Conservation (phyloP, 225 moss, liverwort and hornwort species). For the Asterella californica region DNA sequence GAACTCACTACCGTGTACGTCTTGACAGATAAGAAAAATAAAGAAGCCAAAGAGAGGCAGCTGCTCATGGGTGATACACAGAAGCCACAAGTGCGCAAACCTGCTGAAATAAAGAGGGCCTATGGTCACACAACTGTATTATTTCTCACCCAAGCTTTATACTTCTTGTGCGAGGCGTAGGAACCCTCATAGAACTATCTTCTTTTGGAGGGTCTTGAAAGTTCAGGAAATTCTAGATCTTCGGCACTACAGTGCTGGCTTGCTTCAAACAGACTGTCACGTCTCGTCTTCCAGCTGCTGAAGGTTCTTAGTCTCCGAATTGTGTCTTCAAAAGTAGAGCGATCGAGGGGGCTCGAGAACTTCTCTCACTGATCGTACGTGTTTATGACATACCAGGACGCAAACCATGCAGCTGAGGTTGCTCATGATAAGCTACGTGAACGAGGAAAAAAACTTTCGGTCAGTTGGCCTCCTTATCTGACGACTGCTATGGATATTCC, state of each 20-base stretch:
- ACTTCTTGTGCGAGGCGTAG: too few species aligned
- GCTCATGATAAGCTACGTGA: conserved; percentile 38
- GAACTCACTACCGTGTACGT: neutral
- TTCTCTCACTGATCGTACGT: neutral
- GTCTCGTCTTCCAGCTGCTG: too few species aligned
- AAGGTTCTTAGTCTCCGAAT: too few species aligned
- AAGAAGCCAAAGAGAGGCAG: conserved; percentile 28
- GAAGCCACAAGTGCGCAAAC: conserved; percentile 24
- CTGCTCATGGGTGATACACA: conserved; percentile 25
- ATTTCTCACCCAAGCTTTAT: neutral
- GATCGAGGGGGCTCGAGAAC: neutral
- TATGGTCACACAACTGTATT: conserved; percentile 42
- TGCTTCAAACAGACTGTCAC: too few species aligned
- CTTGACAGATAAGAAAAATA: conserved; percentile 33
- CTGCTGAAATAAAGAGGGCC: conserved; percentile 43
- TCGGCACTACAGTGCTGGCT: neutral
- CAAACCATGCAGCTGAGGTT: conserved; percentile 17
- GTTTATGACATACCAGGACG: conserved; percentile 23
- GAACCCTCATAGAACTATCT: too few species aligned
- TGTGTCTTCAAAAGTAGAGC: too few species aligned
- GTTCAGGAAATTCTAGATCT: neutral
- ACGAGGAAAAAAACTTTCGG: conserved; percentile 45
- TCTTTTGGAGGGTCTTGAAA: neutral
- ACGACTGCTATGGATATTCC: neutral
- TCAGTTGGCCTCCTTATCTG: conserved; percentile 15